phyloP scores from a whole-genome alignment of 768 basidiomycete genomes.

The Hemileccinum impolitum region DNA sequence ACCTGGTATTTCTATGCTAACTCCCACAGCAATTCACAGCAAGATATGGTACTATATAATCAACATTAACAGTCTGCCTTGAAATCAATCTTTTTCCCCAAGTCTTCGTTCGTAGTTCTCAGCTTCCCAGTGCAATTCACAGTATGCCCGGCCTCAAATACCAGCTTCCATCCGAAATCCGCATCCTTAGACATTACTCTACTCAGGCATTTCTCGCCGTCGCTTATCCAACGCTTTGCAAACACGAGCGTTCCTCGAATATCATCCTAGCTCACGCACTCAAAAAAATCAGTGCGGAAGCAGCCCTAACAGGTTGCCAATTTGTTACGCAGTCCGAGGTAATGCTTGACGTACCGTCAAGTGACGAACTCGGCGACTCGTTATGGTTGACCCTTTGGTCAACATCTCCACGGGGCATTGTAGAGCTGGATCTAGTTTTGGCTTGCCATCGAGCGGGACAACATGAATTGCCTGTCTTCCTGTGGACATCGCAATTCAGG shows the following conservation, averaged over 20 bases:
- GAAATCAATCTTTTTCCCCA: neutral
- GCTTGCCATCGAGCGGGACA: conserved; percentile 44
- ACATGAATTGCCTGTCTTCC: conserved; percentile 51
- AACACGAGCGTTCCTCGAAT: conserved; percentile 48
- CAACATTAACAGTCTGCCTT: conserved; percentile 10
- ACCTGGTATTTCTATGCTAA: conserved; percentile 10
- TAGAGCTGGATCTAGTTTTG: conserved; percentile 41
- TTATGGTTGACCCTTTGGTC: conserved; percentile 55
- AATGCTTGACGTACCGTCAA: conserved; percentile 21
- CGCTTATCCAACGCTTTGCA: conserved; percentile 40
- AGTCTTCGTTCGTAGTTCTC: conserved; percentile 1
- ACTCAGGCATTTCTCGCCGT: conserved; percentile 40
- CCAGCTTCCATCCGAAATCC: conserved; percentile 16
- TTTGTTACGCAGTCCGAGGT: conserved; percentile 36
- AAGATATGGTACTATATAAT: neutral
- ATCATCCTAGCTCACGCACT: conserved; percentile 52
- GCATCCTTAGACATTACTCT: conserved; percentile 39
- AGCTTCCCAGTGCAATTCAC: neutral
- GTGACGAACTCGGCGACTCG: conserved; percentile 23
- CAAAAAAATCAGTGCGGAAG: conserved; percentile 38
- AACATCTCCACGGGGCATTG: conserved; percentile 25
- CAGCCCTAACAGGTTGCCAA: conserved; percentile 34
- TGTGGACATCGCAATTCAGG: conserved; percentile 40
- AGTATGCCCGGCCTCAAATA: conserved; percentile 31
- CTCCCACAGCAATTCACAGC: conserved; percentile 23